Conservation (phyloP, 495 filamentous ascomycete species). For the Podospora anserina region DNA sequence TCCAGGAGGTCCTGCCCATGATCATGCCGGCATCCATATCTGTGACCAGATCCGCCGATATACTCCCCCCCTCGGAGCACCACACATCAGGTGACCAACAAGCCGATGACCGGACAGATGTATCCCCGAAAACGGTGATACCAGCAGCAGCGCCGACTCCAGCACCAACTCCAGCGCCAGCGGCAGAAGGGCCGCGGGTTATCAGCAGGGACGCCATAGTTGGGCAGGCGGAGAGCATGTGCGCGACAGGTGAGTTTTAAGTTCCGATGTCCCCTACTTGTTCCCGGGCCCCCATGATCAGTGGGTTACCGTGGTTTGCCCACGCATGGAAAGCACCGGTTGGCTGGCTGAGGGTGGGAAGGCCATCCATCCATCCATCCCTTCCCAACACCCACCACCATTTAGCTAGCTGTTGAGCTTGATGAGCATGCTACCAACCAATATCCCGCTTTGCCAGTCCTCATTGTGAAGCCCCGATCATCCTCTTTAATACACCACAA, state of each 20-base stretch:
- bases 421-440: not conserved
- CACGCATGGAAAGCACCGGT: not conserved
- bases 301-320: not conserved
- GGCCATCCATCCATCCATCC: no score
- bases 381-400: not conserved
- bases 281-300: not conserved
- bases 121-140: constrained; percentile 19
- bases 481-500: constrained; percentile 44
- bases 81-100: not conserved
- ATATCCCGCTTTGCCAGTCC: constrained; percentile 30
- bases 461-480: constrained; percentile 42
- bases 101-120: not conserved
- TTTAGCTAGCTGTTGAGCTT: not conserved
- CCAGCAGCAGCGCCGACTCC: not conserved
- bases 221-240: constrained; percentile 57
- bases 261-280: not conserved
- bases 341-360: not conserved
- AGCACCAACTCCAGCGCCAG: not conserved
- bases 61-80: constrained; percentile 34
- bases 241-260: constrained; percentile 43
- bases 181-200: constrained; percentile 43
- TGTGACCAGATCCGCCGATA: constrained; percentile 42
- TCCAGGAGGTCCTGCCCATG: constrained; percentile 51
- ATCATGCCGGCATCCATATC: constrained; percentile 46
- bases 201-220: constrained; percentile 56